Conservation (phyloP, 352 stramenopile genomes). For the Phytophthora pluvialis region DNA sequence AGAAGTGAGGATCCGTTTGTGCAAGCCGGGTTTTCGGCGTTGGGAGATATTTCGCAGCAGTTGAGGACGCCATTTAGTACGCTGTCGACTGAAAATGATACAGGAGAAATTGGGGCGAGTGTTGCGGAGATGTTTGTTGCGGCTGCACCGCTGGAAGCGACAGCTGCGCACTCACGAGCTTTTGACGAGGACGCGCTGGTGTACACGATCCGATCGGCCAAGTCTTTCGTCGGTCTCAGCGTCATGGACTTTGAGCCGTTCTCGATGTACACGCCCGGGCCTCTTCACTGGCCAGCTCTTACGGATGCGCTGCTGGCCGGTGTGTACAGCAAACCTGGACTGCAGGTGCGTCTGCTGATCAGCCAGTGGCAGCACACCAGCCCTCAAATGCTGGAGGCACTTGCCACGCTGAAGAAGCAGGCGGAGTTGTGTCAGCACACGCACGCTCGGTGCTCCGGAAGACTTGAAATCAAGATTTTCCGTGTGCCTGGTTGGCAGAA, state of each 20-base stretch:
- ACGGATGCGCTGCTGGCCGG: conserved; percentile 64
- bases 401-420: conserved; percentile 56
- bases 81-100: conserved; percentile 4
- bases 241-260: conserved; percentile 87
- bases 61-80: conserved; percentile 38
- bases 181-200: conserved; percentile 80
- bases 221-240: conserved; percentile 63
- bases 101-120: not conserved
- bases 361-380: conserved; percentile 81
- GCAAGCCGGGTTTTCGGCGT: conserved; percentile 40
- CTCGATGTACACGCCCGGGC: conserved; percentile 66
- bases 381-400: conserved; percentile 57
- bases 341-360: conserved; percentile 71
- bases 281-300: conserved; percentile 73
- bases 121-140: conserved; percentile 60
- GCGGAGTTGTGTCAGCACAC: conserved; percentile 50
- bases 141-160: conserved; percentile 67
- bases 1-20: conserved; percentile 60
- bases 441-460: conserved; percentile 48
- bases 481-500: conserved; percentile 79
- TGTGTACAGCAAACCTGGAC: conserved; percentile 58
- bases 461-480: conserved; percentile 77
- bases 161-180: conserved; percentile 47
- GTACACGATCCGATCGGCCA: conserved; percentile 73
- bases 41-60: conserved; percentile 65